A percentile compares a stretch with the other conserved stretches of the same genome.
Evolutionary conservation across 331 rosid species (phyloP).

Genomic region (Arachis monticola): DNA sequence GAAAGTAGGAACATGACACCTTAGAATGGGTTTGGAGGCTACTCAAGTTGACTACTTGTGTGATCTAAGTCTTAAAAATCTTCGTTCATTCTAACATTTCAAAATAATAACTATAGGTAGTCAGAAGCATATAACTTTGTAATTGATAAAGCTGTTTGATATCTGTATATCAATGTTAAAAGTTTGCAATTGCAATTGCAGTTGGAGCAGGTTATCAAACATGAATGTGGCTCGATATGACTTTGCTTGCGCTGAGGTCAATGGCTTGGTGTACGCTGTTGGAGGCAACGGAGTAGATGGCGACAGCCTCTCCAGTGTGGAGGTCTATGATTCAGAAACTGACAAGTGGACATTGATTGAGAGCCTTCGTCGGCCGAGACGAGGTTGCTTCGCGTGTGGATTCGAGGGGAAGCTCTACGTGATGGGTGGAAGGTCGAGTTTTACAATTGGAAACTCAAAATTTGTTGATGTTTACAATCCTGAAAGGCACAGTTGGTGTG

Average conservation of each 20-base stretch:
- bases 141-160: not conserved
- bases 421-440: constrained; percentile 98
- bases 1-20: not conserved
- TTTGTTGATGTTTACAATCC: constrained; percentile 83
- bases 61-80: not conserved
- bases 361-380: constrained; percentile 91
- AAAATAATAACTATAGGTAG: not conserved
- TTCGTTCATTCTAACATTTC: not conserved
- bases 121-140: constrained; percentile 6
- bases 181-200: constrained; percentile 48
- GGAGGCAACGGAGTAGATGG: constrained; percentile 83
- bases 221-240: constrained; percentile 87
- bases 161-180: not conserved
- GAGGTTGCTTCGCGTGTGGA: constrained; percentile 94
- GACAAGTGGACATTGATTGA: constrained; percentile 73
- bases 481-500: constrained; percentile 67
- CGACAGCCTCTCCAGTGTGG: constrained; percentile 73
- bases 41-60: not conserved
- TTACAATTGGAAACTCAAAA: constrained; percentile 90
- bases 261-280: constrained; percentile 83
- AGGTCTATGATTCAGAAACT: constrained; percentile 75
- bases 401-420: constrained; percentile 93
- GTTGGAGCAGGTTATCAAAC: constrained; percentile 81
- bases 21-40: not conserved
- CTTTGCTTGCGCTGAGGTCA: constrained; percentile 87